Base-by-base conservation (phyloP, 306 rosid genomes). In the Sicyos baderoa region DNA sequence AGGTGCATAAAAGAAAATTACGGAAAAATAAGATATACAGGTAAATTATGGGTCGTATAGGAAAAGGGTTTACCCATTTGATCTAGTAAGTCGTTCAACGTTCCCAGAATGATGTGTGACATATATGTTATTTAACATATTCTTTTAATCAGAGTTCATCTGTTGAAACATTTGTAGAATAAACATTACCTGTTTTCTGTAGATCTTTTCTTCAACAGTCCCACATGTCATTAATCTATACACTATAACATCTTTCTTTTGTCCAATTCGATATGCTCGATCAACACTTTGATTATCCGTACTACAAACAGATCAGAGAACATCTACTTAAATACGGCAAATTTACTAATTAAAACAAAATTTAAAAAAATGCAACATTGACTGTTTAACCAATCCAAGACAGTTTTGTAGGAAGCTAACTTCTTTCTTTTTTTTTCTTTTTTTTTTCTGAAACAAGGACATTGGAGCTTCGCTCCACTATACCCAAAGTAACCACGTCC, bases 181-280 rank as follows among this genome's bases (percentile, higher is more conserved):
- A 74, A 47, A 16, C 18, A 47, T 77, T 22, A 89, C 97, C 95
- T 92, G 97, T 74, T 92, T 92, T 74, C 97, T 77, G 74, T 92
- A 92, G 69, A 92, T 92, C 82, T 92, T 92, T 78, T 92, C 97
- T 77, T 92, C 97, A 72, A 92, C 97, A 78, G 97, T 92, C 61
- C 96, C 97, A 4, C 96, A 83, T 8, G 97, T 92, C 97, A 92
- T 92, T 76, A 92, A 56, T 77, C 96, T 89, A 72, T 92, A 92
- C 7, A 92, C 95, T 77, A 92, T 42, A 65, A 89, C 97, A 86
- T 89, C 89, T 86, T 89, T 92, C 66, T 42, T 86, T 77, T 92
- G 98, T 19, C 98, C 98, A 73, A 93, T 93, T 52, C 98, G 88
- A 79, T 93, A 93, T 49, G 98, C 98, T 37, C 96, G 97, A 76